phyloP scores from a whole-genome alignment of 169 alveolate genomes.

The Eimeria brunetti region DNA sequence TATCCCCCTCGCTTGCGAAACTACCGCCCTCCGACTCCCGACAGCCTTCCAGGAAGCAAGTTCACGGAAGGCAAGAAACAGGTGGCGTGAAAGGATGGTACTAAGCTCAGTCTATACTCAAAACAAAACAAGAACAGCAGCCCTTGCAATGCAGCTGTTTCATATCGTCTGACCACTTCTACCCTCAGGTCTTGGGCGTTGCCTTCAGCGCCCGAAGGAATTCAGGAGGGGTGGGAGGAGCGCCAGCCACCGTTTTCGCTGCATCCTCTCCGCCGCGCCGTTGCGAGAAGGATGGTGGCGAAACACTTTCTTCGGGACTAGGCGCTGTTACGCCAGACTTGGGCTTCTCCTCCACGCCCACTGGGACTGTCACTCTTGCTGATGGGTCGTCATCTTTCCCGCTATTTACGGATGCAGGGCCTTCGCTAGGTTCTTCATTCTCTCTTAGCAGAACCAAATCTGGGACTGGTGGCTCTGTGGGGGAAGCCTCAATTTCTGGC shows the following conservation, averaged over 20 bases:
- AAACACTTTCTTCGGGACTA: background rate
- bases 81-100: background rate
- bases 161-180: background rate
- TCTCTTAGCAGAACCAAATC: background rate
- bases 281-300: background rate
- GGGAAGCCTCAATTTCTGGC: constrained; percentile 21
- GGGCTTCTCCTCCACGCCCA: background rate
- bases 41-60: background rate
- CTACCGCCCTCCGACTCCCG: background rate
- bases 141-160: background rate
- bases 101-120: background rate
- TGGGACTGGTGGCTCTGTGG: constrained; percentile 6
- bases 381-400: background rate
- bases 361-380: background rate
- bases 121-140: background rate
- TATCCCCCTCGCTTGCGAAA: background rate
- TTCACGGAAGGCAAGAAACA: background rate
- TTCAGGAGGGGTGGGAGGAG: constrained; percentile 55
- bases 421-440: background rate
- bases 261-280: background rate
- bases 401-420: background rate
- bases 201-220: constrained; percentile 45
- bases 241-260: constrained; percentile 1
- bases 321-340: too few species aligned
- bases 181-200: constrained; percentile 36